Evolutionary conservation across 1,284 basidiomycete species (phyloP), one percentile per base, ranked within the genome.

Genomic region (Irpex lacteus): DNA sequence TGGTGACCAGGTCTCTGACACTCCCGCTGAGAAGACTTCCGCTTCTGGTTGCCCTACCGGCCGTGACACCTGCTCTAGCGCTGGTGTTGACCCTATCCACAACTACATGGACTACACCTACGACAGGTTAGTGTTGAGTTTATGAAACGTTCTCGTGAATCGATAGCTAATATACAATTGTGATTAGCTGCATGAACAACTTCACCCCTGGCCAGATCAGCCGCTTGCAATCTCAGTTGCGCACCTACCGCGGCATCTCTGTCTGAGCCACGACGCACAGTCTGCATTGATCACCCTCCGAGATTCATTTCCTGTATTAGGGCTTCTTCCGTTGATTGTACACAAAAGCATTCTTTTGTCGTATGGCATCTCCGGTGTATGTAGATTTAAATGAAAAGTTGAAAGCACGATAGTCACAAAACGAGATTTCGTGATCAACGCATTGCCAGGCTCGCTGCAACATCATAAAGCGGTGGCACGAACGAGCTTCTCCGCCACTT

Each of bases 1-100:
- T 15, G 85, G 85, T 13, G 85, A 87, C 70, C 70, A 65, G 47
- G 84, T 87, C 60, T 69, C 71, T 44, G 85, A 87, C 68, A 85
- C 85, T 1, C 80, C 83, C 13, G 70, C 81, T 21, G 83, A 84
- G 72, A 75, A 76, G 1, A 72, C 71, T n/a, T 62, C 81, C 66
- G 80, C 82, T 3, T 77, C 67, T 44, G 82, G 81, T 9, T 85
- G 82, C 72, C 82, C 81, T 34, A 77, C 72, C 38, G 77, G 78
- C 52, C 77, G 81, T 38, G 81, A 84, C 67, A 82, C 81, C 40
- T 85, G 83, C 75, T 66, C 75, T 18, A 72, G 75, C 59, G 71
- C 73, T 4, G 81, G 81, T 62, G 74, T 71, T 11, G 71, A 72
- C 63, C 71, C 71, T 44, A 80, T 85, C 72, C 78, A 80, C 79